Evolutionary conservation across 2,329 filamentous ascomycete genomes (phyloP).

Genomic region (Elsinoe ampelina): DNA sequence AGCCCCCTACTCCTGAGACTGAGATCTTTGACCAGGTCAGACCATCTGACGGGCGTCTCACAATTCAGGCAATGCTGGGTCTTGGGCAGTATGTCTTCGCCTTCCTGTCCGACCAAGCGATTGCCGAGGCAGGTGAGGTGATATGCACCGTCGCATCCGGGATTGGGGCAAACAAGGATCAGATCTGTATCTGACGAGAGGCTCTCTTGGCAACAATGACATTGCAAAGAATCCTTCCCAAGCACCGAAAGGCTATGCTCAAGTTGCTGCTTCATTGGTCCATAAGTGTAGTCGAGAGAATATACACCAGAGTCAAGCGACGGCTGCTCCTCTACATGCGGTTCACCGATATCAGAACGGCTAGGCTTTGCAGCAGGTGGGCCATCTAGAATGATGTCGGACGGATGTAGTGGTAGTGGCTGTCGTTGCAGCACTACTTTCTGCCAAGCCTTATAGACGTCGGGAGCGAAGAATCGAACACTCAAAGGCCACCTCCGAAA

Average conservation of each 20-base stretch:
- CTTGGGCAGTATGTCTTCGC: constrained; percentile 53
- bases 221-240: constrained; percentile 31
- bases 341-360: neutral
- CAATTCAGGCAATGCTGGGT: constrained; percentile 65
- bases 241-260: constrained; percentile 42
- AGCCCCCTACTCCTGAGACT: constrained; percentile 61
- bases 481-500: constrained; percentile 77
- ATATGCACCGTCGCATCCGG: constrained; percentile 39
- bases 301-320: constrained; percentile 28
- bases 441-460: constrained; percentile 62
- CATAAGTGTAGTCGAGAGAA: constrained; percentile 46
- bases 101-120: constrained; percentile 38
- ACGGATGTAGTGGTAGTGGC: neutral
- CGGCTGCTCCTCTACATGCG: neutral
- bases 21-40: constrained; percentile 71
- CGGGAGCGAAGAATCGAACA: constrained; percentile 65
- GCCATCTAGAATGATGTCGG: constrained; percentile 3
- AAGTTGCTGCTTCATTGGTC: constrained; percentile 39
- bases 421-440: constrained; percentile 19
- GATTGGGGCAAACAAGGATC: constrained; percentile 43
- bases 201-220: constrained; percentile 40
- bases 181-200: constrained; percentile 33
- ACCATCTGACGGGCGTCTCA: constrained; percentile 55
- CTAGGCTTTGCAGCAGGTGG: neutral
- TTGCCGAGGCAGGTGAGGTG: constrained; percentile 50